Evolutionary conservation across 257 asterid genomes (phyloP).

Genomic region (Euphrasia confusa): DNA sequence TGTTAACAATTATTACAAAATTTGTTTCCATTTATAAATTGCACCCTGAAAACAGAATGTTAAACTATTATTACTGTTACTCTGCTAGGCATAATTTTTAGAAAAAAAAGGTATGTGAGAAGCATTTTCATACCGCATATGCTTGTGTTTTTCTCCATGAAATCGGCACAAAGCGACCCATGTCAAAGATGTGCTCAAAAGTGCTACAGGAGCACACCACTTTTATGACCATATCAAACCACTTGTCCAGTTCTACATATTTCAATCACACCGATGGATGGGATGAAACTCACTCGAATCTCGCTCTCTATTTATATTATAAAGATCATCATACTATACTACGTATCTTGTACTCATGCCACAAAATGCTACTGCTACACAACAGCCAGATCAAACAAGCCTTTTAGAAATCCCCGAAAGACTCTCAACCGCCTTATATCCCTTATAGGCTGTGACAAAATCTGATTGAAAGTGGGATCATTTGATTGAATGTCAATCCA

Average conservation of each 20-base stretch:
- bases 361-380: slow-evolving; percentile 4
- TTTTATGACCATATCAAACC: not conserved
- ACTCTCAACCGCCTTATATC: not conserved
- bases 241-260: slow-evolving; percentile 19
- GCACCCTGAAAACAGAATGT: not conserved
- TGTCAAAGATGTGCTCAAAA: not conserved
- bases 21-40: not conserved
- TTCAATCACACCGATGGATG: not conserved
- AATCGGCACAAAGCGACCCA: slow-evolving; percentile 3
- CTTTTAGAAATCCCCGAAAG: not conserved
- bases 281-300: slow-evolving; percentile 15
- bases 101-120: not conserved
- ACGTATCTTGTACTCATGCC: slow-evolving; percentile 10
- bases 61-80: not conserved
- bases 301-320: slow-evolving; percentile 1
- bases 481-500: slow-evolving; percentile 36
- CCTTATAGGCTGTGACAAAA: not conserved
- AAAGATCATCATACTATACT: not conserved
- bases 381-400: slow-evolving; percentile 6
- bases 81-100: too few species aligned
- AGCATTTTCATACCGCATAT: not conserved
- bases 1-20: too few species aligned
- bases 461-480: slow-evolving; percentile 14
- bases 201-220: slow-evolving; percentile 13
- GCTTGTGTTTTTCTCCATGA: not conserved